Conservation (phyloP, 2,329 filamentous ascomycete genomes). For the Xylariales sp. region DNA sequence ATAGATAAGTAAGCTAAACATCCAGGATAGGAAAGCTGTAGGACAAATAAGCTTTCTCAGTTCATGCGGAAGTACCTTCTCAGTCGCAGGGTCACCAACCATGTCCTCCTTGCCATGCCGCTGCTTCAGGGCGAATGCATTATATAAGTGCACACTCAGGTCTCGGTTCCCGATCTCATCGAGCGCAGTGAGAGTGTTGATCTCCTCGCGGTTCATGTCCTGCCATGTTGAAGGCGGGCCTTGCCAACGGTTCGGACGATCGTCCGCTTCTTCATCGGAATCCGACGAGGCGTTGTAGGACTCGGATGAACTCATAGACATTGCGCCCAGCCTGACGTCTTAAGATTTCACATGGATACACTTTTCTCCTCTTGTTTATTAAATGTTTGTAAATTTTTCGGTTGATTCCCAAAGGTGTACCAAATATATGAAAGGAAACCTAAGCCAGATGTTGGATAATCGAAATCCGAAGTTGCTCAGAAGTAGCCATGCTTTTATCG, state of each 20-base stretch:
- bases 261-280: slow-evolving; percentile 41
- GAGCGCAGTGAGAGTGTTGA: slow-evolving; percentile 58
- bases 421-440: no score
- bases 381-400: no score
- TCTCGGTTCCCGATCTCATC: slow-evolving; percentile 61
- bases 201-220: slow-evolving; percentile 55
- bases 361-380: no score
- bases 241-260: slow-evolving; percentile 71
- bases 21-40: no score
- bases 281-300: slow-evolving; percentile 22
- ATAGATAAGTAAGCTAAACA: slow-evolving; percentile 26
- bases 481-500: no score
- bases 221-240: slow-evolving; percentile 66
- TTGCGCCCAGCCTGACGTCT: background rate
- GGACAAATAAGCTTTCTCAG: no score
- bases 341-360: no score
- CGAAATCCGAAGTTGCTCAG: no score
- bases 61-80: slow-evolving; percentile 26
- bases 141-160: slow-evolving; percentile 73
- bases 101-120: slow-evolving; percentile 19
- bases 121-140: slow-evolving; percentile 65
- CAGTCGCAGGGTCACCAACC: slow-evolving; percentile 13
- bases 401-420: no score
- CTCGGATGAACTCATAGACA: background rate
- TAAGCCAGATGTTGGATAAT: no score